A percentile compares a stretch with the other conserved stretches of the same genome.
phyloP scores from a whole-genome alignment of 805 yeast genomes.

The Pichia phayaonensis region DNA sequence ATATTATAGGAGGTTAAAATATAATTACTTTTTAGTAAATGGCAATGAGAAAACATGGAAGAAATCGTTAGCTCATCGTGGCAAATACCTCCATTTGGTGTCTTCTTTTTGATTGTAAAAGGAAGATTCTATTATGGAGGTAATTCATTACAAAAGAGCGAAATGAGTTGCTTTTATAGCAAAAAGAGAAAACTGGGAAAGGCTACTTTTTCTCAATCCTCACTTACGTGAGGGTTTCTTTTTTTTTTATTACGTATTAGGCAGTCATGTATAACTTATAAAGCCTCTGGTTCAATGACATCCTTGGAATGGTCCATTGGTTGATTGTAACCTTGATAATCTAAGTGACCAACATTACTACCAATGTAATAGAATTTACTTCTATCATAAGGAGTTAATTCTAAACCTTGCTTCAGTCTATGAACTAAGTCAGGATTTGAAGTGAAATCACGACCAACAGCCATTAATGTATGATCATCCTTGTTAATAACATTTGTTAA shows the following conservation, averaged over 20 bases:
- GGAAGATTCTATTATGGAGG: conserved; percentile 8
- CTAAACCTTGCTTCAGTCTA: conserved; percentile 29
- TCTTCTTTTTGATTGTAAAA: conserved; percentile 49
- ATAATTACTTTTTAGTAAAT: conserved; percentile 31
- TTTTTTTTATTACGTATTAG: not conserved
- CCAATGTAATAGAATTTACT: conserved; percentile 28
- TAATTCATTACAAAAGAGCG: not conserved
- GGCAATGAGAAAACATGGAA: conserved; percentile 63
- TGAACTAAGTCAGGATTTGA: conserved; percentile 38
- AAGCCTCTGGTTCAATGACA: conserved; percentile 4
- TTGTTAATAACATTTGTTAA: conserved; percentile 11
- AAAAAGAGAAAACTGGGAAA: conserved; percentile 10
- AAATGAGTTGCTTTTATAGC: conserved; percentile 9
- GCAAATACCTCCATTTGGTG: conserved; percentile 47
- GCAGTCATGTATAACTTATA: not conserved
- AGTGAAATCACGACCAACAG: conserved; percentile 32
- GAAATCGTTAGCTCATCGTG: conserved; percentile 58
- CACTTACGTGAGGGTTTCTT: not conserved
- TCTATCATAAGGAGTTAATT: conserved; percentile 34
- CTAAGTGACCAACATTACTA: conserved; percentile 12
- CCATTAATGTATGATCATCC: conserved; percentile 38
- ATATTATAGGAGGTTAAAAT: conserved; percentile 45
- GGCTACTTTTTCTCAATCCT: not conserved
- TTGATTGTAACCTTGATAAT: conserved; percentile 9
- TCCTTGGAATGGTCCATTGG: conserved; percentile 10